Evolutionary conservation across 331 rosid species (phyloP), one percentile per base, ranked within the genome.

Genomic region (Malus hybrid): DNA sequence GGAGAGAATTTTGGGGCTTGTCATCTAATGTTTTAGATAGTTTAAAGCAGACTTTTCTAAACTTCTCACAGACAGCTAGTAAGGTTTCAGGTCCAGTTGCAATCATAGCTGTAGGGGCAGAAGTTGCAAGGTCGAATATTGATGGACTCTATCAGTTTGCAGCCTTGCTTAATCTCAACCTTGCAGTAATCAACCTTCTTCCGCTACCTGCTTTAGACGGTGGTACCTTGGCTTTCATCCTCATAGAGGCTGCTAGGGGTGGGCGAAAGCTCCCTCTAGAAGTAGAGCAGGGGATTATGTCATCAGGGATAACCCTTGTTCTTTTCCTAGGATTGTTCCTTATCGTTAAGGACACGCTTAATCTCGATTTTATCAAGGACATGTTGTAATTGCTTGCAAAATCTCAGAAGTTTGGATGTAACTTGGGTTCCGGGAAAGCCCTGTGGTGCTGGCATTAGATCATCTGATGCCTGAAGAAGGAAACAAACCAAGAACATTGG

Each of bases 81-180:
- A 94, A 94, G 85, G 98, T 94, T 82, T 85, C 98, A 4, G 98
- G 98, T 63, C 98, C 98, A 26, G 98, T 94, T 26, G 98, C 97
- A 3, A 94, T 94, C 78, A 94, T 94, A 58, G 97, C 97, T 56
- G 97, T 91, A 33, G 98, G 98, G 44, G 98, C 98, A 8, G 98
- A 94, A 82, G 97, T 94, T 46, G 98, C 98, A 1, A 80, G 95
- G 78, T 94, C 98, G 2, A 91, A 94, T 75, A 78, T 84, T 4
- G 97, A 91, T 81, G 98, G 97, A 60, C 90, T 94, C 33, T 94
- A 87, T 79, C 98, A 94, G 66, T 94, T 94, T 81, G 98, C 97
- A 5, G 98, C 98, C 32, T 81, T 91, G 76, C 95, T 94, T 63
- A 94, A 94, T 75, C 84, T 94, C 29, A 94, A 94, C 70, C 96